Evolutionary conservation across 2,329 filamentous ascomycete genomes (phyloP).

Genomic region (Trichoderma gracile): DNA sequence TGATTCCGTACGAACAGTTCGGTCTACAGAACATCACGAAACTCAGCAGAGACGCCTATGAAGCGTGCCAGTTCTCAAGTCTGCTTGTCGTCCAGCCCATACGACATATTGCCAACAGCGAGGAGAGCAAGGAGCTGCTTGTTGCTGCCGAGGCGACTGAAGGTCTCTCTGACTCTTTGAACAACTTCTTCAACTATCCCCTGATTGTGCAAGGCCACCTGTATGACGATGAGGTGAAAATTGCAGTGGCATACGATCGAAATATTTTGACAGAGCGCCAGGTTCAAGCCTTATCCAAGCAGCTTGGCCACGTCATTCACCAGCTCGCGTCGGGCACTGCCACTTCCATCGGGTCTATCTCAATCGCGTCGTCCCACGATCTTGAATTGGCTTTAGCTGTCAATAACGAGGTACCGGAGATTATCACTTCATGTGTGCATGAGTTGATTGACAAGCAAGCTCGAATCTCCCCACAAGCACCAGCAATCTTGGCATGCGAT

Average conservation of each 20-base stretch:
- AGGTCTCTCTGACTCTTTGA: not conserved
- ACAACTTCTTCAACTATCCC: slow-evolving; percentile 2
- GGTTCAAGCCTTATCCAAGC: not conserved
- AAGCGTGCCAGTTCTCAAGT: slow-evolving; percentile 6
- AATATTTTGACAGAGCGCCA: not conserved
- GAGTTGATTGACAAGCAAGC: slow-evolving; percentile 19
- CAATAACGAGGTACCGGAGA: not conserved
- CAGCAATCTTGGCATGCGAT: slow-evolving; percentile 13
- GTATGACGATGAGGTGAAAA: not conserved
- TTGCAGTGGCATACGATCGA: not conserved
- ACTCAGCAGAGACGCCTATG: not conserved
- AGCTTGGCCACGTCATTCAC: not conserved
- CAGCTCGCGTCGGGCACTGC: not conserved
- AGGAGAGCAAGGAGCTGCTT: not conserved
- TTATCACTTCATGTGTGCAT: not conserved
- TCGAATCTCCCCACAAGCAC: not conserved
- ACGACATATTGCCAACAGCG: not conserved
- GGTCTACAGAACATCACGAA: not conserved
- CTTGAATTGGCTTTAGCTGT: not conserved
- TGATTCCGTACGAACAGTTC: slow-evolving; percentile 1
- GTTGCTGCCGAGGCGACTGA: not conserved
- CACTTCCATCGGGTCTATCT: not conserved
- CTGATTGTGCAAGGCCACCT: not conserved
- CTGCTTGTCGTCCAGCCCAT: not conserved
- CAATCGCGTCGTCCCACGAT: not conserved